Percentiles rank a stretch among this genome's conserved stretches.
Evolutionary conservation across 768 basidiomycete genomes (phyloP).

Genomic region (Auriscalpium orientale): DNA sequence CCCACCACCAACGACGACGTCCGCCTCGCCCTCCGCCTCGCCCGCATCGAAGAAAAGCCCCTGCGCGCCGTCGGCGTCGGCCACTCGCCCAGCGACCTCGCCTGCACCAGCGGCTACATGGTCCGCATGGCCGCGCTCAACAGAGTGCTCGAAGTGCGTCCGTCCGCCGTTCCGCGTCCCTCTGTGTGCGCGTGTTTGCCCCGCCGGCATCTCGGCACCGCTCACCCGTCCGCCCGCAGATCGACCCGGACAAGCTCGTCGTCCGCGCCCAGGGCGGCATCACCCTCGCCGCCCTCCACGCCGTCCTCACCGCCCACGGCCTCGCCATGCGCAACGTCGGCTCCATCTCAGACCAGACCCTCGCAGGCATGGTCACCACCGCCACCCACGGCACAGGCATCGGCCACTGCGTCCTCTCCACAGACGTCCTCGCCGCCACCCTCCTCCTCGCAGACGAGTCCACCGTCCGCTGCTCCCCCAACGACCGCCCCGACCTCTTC

Average conservation of each 20-base stretch:
- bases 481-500: slow-evolving; percentile 68
- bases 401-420: slow-evolving; percentile 71
- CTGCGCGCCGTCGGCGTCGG: slow-evolving; percentile 85
- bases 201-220: neutral
- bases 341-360: slow-evolving; percentile 93
- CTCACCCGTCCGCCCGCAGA: slow-evolving; percentile 32
- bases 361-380: slow-evolving; percentile 88
- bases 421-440: slow-evolving; percentile 67
- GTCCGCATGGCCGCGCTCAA: slow-evolving; percentile 70
- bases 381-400: slow-evolving; percentile 93
- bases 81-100: slow-evolving; percentile 89
- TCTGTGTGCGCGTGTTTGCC: neutral
- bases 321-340: slow-evolving; percentile 91
- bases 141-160: slow-evolving; percentile 61
- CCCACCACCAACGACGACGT: slow-evolving; percentile 68
- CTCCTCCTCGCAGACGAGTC: slow-evolving; percentile 74
- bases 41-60: slow-evolving; percentile 58
- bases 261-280: slow-evolving; percentile 75
- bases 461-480: slow-evolving; percentile 57
- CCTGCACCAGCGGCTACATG: slow-evolving; percentile 85
- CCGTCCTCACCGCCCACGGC: slow-evolving; percentile 49
- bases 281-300: slow-evolving; percentile 67
- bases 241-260: slow-evolving; percentile 58
- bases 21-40: slow-evolving; percentile 70
- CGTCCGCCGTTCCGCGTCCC: neutral